Percentiles rank a stretch among this genome's conserved stretches.
Conservation (phyloP, 1,139 yeast genomes). For the Diutina neorugosa region DNA sequence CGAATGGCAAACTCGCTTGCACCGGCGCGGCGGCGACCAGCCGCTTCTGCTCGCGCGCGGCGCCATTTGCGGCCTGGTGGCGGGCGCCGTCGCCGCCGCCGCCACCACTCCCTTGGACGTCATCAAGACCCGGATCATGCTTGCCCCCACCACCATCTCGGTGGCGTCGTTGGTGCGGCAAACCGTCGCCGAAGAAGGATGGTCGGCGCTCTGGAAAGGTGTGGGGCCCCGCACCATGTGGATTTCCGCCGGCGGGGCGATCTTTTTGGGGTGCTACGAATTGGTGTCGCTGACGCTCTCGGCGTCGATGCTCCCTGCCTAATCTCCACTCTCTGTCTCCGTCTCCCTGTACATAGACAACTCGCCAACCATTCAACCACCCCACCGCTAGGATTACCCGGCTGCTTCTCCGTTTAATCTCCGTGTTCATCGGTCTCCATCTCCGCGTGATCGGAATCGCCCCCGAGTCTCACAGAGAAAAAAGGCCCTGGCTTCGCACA, state of each 20-base stretch:
- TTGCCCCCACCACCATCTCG: conserved; percentile 40
- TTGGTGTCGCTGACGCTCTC: conserved; percentile 18
- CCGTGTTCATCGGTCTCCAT: background rate
- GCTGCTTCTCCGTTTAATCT: background rate
- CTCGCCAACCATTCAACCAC: no score
- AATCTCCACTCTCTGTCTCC: no score
- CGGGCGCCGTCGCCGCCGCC: conserved; percentile 95
- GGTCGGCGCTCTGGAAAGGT: conserved; percentile 60
- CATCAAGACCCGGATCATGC: conserved; percentile 83
- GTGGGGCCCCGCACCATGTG: conserved; percentile 92
- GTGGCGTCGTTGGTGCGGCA: conserved; percentile 30
- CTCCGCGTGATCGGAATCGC: background rate
- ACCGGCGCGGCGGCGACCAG: conserved; percentile 8
- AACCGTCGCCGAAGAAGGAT: conserved; percentile 56
- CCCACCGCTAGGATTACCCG: no score
- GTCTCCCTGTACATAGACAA: no score
- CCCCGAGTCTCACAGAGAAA: background rate
- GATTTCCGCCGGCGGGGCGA: conserved; percentile 98
- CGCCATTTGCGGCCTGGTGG: conserved; percentile 88
- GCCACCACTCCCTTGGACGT: conserved; percentile 89
- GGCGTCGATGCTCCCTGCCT: no score
- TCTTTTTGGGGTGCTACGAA: conserved; percentile 90
- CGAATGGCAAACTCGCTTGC: conserved; percentile 27
- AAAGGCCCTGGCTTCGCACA: background rate
- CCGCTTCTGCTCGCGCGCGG: conserved; percentile 58